phyloP scores from a whole-genome alignment of 164 flowering plant species.

The Aristolochia contorta region DNA sequence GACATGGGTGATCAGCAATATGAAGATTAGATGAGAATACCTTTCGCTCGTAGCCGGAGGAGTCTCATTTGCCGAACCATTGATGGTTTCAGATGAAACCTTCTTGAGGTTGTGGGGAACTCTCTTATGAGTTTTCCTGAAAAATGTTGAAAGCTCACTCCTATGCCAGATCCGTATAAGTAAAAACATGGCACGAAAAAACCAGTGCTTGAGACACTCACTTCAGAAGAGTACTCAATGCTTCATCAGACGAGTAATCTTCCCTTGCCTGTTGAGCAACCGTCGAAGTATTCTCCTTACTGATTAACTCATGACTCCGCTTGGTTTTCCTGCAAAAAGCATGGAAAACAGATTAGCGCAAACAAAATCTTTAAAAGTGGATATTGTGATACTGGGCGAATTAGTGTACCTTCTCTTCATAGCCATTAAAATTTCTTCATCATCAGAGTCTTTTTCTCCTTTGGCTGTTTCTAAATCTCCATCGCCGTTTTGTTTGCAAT shows the following conservation, averaged over 20 bases:
- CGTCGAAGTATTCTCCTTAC: too few species aligned
- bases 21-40: too few species aligned
- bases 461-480: conserved; percentile 15
- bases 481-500: conserved; percentile 26
- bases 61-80: too few species aligned
- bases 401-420: conserved; percentile 29
- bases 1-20: too few species aligned
- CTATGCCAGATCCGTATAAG: neutral
- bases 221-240: neutral
- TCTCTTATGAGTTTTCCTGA: conserved; percentile 24
- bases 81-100: neutral
- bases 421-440: conserved; percentile 44
- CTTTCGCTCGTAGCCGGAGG: too few species aligned
- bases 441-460: conserved; percentile 34
- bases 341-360: neutral
- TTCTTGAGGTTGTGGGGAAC: conserved; percentile 10
- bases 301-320: too few species aligned
- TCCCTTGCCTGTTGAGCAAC: too few species aligned
- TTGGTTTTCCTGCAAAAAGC: too few species aligned
- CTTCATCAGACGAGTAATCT: too few species aligned
- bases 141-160: neutral
- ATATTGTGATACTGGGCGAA: neutral
- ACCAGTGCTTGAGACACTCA: neutral
- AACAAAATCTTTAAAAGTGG: neutral
- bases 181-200: neutral